phyloP scores from a whole-genome alignment of 2,329 filamentous ascomycete genomes.

The Tolypocladium nubicola region DNA sequence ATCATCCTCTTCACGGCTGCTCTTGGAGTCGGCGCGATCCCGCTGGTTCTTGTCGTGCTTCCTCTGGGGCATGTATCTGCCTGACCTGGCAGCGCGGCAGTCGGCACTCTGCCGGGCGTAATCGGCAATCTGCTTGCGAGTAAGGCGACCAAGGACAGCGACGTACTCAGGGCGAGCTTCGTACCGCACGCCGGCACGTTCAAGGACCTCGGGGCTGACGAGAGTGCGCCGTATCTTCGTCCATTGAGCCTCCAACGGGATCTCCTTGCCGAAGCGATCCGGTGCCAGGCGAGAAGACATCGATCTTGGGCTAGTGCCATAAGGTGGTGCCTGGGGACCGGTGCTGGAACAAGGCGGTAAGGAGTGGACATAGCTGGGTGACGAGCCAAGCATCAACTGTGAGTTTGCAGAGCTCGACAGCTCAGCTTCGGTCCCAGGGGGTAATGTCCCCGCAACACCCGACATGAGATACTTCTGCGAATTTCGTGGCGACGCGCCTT shows the following conservation, averaged over 20 bases:
- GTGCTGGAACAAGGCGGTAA: conserved; percentile 15
- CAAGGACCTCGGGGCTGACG: conserved; percentile 47
- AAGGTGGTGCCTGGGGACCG: conserved; percentile 17
- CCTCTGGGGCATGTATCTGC: conserved; percentile 3
- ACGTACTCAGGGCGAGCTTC: conserved; percentile 51
- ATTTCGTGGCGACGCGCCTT: conserved; percentile 24
- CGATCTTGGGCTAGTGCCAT: conserved; percentile 20
- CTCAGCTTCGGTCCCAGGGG: conserved; percentile 11
- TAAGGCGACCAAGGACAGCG: conserved; percentile 45
- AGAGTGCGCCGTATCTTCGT: conserved; percentile 45
- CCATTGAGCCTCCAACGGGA: conserved; percentile 46
- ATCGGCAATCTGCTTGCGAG: conserved; percentile 38
- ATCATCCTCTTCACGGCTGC: conserved; percentile 20
- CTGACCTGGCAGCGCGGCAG: conserved; percentile 29
- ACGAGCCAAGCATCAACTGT: conserved; percentile 18
- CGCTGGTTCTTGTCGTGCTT: conserved; percentile 6
- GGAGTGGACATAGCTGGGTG: conserved; percentile 29
- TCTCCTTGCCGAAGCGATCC: conserved; percentile 45
- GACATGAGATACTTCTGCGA: conserved; percentile 23
- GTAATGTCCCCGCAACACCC: conserved; percentile 17
- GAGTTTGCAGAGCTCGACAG: conserved; percentile 21
- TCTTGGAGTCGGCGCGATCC: conserved; percentile 20
- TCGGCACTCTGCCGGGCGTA: conserved; percentile 39
- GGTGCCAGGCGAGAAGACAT: conserved; percentile 35
- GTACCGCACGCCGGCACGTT: conserved; percentile 44